phyloP scores from a whole-genome alignment of 1,284 basidiomycete species.

The Marasmius tenuissimus region DNA sequence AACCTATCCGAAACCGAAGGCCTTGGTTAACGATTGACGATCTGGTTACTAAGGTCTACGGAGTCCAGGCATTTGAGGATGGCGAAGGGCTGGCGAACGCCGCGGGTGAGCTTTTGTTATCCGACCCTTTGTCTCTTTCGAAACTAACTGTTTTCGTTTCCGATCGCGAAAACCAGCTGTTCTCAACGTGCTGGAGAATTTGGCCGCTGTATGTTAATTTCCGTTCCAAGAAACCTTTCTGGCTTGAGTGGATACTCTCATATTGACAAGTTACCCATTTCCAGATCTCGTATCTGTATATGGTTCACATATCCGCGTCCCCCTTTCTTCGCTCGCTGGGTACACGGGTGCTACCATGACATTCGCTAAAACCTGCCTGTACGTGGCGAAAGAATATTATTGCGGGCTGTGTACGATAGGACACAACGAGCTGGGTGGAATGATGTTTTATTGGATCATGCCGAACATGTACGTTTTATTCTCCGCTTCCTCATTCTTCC shows the following conservation, averaged over 20 bases:
- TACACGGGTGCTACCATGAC: conserved; percentile 54
- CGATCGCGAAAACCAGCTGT: conserved; percentile 31
- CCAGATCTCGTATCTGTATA: conserved; percentile 42
- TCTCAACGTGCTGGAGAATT: conserved; percentile 55
- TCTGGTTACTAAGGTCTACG: conserved; percentile 40
- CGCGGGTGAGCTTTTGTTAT: conserved; percentile 35
- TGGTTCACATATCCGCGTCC: conserved; percentile 23
- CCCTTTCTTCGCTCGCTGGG: conserved; percentile 35
- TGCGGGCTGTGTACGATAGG: conserved; percentile 46
- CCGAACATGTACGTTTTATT: conserved; percentile 42
- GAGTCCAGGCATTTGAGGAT: conserved; percentile 40
- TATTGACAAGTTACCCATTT: neutral
- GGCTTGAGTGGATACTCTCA: neutral
- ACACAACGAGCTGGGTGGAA: conserved; percentile 43
- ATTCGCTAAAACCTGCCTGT: conserved; percentile 52
- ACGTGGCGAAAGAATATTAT: conserved; percentile 46
- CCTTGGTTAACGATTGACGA: neutral
- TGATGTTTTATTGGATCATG: conserved; percentile 46
- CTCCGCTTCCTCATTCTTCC: conserved; percentile 5
- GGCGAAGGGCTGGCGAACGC: conserved; percentile 58
- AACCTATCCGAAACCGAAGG: neutral
- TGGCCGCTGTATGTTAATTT: conserved; percentile 38
- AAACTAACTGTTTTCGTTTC: conserved; percentile 3
- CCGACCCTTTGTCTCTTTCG: neutral
- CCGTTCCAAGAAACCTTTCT: neutral